Percentiles rank a stretch among this genome's conserved stretches.
Evolutionary conservation across 306 rosid species (phyloP).

Genomic region (Lagenaria siceraria): DNA sequence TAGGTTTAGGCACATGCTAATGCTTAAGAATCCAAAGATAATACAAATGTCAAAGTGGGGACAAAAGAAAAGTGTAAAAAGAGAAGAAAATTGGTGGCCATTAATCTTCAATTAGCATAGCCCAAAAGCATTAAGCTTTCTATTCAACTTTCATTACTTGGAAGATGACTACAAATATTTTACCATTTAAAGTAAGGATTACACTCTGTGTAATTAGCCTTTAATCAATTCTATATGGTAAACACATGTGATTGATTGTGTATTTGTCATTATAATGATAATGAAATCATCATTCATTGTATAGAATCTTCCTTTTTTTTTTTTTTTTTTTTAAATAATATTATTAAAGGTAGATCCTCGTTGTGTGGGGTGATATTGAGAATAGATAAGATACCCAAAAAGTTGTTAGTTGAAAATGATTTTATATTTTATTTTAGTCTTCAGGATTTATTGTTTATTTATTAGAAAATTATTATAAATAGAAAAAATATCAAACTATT

Average conservation of each 20-base stretch:
- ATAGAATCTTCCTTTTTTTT: neutral
- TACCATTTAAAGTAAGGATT: neutral
- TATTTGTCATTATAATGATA: neutral
- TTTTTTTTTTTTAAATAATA: too few relatives aligned
- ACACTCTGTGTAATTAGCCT: neutral
- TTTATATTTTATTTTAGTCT: too few relatives aligned
- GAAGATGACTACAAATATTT: neutral
- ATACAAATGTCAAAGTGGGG: neutral
- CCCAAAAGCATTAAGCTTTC: neutral
- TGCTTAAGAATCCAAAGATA: neutral
- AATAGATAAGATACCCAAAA: neutral
- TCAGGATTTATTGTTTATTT: too few relatives aligned
- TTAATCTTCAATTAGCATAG: neutral
- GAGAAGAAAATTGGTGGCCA: neutral
- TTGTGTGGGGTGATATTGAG: too few relatives aligned
- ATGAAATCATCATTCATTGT: neutral
- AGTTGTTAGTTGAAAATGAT: too few relatives aligned
- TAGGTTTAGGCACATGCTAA: constrained; percentile 29
- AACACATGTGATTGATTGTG: neutral
- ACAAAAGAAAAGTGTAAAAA: neutral
- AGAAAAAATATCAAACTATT: too few relatives aligned
- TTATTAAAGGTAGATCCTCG: too few relatives aligned
- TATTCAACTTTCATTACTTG: neutral
- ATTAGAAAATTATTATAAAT: too few relatives aligned
- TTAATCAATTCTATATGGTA: neutral